Base-by-base conservation (phyloP, 2,329 filamentous ascomycete genomes). In the Fusarium chlamydosporum region DNA sequence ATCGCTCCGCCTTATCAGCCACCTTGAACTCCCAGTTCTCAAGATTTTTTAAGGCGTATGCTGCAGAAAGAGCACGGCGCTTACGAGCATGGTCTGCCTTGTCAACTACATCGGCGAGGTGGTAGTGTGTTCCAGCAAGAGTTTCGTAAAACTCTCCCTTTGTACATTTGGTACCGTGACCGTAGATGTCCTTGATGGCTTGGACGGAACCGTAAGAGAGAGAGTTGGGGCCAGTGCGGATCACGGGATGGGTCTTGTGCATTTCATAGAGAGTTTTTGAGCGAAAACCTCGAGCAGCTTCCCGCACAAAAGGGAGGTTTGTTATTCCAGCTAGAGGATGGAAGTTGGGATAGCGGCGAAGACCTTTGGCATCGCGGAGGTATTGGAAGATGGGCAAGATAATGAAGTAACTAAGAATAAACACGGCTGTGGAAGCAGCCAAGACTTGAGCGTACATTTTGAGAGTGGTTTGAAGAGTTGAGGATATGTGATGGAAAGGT, bases 11-110 rank as follows among this genome's bases (percentile, higher is more conserved):
- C 73, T 85, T 86, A 63, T 87, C 84, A 13, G 82, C 82, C 4
- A 87, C 84, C 65, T 86, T 87, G 75, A 82, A 81, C 64, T 86
- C 85, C 84, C 84, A 86, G 7, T 77, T 79, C 68, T 86, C 84
- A 1, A 86, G 80, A 65, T 86, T 86, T 75, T 85, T 84, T 53
- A 84, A 69, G 0, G 85, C 84, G 56, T 85, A 86, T 1, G 85
- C 84, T 0, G 80, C 79, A 4, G 83, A 82, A 4, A 88, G 74
- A 2, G 84, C 78, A 58, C 83, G 83, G 26, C 85, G 81, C 73
- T 87, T 86, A 11, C 82, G 77, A 3, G 81, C 78, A 64, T 88
- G 85, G 9, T 87, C 84, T 11, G 76, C 71, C 75, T 84, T 84
- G 70, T 87, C 83, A 10, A 84, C 71, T 4, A 85, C 83, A 71